Conservation (phyloP, 495 filamentous ascomycete genomes). For the Ascodesmis nigricans region DNA sequence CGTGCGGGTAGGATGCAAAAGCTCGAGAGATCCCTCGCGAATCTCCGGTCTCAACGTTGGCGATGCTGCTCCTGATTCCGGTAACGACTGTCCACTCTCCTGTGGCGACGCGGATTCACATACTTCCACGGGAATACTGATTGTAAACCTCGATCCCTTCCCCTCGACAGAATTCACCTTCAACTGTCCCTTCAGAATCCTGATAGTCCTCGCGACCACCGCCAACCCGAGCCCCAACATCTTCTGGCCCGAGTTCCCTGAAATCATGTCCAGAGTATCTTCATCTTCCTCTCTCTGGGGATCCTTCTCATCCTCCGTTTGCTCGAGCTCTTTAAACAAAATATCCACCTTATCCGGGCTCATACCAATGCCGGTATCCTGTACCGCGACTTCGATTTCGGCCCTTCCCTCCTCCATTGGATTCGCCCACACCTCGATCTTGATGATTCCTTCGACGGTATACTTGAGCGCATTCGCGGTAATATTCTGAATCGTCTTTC, state of each 20-base stretch:
- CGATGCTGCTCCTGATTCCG: no score
- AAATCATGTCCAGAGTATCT: conserved; percentile 11
- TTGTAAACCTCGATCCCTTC: conserved; percentile 64
- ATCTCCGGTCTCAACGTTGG: no score
- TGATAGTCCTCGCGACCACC: conserved; percentile 59
- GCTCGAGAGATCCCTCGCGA: no score
- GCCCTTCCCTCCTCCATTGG: conserved; percentile 15
- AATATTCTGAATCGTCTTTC: conserved; percentile 64
- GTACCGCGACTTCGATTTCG: conserved; percentile 47
- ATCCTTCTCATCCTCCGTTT: conserved; percentile 51
- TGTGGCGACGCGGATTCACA: no score
- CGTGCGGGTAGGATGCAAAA: no score
- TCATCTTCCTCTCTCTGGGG: conserved; percentile 22
- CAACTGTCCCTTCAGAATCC: conserved; percentile 81
- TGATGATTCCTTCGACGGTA: conserved; percentile 47
- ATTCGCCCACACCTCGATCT: conserved; percentile 40
- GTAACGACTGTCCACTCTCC: no score
- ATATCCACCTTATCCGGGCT: conserved; percentile 43
- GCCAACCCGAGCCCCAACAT: conserved; percentile 67
- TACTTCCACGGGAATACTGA: conserved; percentile 35
- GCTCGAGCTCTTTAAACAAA: conserved; percentile 71
- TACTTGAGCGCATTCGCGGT: conserved; percentile 72
- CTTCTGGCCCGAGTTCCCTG: conserved; percentile 14
- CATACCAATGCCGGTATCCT: conserved; percentile 73
- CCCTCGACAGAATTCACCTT: conserved; percentile 71